Conservation (phyloP, 2,329 filamentous ascomycete genomes). For the Hypoxylon sp. region DNA sequence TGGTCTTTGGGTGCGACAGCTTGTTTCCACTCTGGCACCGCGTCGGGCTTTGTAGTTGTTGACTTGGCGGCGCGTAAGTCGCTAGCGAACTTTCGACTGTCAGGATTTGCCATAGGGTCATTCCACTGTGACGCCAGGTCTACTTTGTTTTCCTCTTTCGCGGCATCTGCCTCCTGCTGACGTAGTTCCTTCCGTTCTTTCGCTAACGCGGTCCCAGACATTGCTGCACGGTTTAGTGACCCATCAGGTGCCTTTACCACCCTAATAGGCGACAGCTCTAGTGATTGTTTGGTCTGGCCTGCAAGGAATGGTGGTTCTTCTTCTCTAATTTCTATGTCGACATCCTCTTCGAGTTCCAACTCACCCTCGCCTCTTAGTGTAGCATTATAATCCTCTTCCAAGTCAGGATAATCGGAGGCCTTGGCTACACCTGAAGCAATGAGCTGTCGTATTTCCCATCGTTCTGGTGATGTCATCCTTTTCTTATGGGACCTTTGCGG, state of each 20-base stretch:
- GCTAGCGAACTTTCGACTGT: constrained; percentile 88
- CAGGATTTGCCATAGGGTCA: constrained; percentile 91
- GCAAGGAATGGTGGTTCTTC: constrained; percentile 97
- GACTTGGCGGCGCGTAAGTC: constrained; percentile 80
- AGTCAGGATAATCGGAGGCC: constrained; percentile 92
- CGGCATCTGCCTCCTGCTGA: constrained; percentile 87
- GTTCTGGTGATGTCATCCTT: constrained; percentile 93
- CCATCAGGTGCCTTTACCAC: constrained; percentile 98
- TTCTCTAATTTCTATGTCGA: constrained; percentile 96
- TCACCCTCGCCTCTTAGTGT: constrained; percentile 87
- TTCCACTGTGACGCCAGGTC: constrained; percentile 95
- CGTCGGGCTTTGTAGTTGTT: constrained; percentile 72
- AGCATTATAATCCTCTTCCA: constrained; percentile 93
- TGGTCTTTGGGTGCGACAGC: constrained; percentile 84
- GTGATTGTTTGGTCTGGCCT: constrained; percentile 95
- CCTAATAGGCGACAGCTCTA: constrained; percentile 94
- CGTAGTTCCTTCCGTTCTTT: constrained; percentile 91
- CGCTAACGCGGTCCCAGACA: constrained; percentile 89
- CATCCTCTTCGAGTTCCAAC: constrained; percentile 93
- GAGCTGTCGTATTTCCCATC: constrained; percentile 97
- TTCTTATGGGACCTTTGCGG: constrained; percentile 79
- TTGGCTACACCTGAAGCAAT: constrained; percentile 96
- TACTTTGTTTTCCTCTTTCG: constrained; percentile 81
- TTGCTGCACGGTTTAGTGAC: constrained; percentile 96
- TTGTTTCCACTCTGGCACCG: constrained; percentile 93